phyloP scores from a whole-genome alignment of 1,139 yeast species.

The Williopsis jadinii region DNA sequence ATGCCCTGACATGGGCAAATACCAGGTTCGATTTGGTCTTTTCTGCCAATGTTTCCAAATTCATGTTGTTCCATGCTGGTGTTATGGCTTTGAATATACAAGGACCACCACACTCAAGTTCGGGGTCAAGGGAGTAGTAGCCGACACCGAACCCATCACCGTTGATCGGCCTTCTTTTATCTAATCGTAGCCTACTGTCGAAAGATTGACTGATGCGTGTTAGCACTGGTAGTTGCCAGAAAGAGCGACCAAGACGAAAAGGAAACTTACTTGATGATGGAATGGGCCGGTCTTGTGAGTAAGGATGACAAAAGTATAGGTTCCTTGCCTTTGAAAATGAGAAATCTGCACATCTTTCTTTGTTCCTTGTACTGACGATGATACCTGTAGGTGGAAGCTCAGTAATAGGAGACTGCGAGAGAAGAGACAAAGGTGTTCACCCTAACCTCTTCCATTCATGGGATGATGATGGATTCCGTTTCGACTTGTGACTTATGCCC shows the following conservation, averaged over 20 bases:
- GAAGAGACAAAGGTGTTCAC: too few relatives aligned
- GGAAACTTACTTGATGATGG: slow-evolving; percentile 59
- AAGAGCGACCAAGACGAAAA: not conserved
- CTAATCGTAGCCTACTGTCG: slow-evolving; percentile 82
- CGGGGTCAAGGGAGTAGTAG: slow-evolving; percentile 64
- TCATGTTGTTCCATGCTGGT: slow-evolving; percentile 96
- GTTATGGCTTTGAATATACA: slow-evolving; percentile 91
- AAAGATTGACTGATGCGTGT: slow-evolving; percentile 53
- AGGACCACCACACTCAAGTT: slow-evolving; percentile 48
- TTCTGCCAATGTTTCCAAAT: slow-evolving; percentile 75
- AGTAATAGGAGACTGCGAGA: too few relatives aligned
- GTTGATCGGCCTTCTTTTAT: slow-evolving; percentile 83
- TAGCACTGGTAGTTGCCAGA: not conserved
- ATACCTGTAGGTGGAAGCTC: too few relatives aligned
- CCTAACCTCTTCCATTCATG: too few relatives aligned
- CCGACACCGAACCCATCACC: slow-evolving; percentile 99
- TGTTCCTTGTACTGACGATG: too few relatives aligned
- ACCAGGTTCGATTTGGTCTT: slow-evolving; percentile 80
- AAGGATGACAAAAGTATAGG: slow-evolving; percentile 81
- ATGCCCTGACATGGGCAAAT: slow-evolving; percentile 94
- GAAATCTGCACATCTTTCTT: slow-evolving; percentile 44
- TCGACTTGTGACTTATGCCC: too few relatives aligned
- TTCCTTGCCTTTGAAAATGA: slow-evolving; percentile 58
- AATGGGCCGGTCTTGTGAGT: slow-evolving; percentile 91
- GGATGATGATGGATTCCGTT: too few relatives aligned